Evolutionary conservation across 495 filamentous ascomycete genomes (phyloP), one percentile per base, ranked within the genome.

Genomic region (Collariella sp.): DNA sequence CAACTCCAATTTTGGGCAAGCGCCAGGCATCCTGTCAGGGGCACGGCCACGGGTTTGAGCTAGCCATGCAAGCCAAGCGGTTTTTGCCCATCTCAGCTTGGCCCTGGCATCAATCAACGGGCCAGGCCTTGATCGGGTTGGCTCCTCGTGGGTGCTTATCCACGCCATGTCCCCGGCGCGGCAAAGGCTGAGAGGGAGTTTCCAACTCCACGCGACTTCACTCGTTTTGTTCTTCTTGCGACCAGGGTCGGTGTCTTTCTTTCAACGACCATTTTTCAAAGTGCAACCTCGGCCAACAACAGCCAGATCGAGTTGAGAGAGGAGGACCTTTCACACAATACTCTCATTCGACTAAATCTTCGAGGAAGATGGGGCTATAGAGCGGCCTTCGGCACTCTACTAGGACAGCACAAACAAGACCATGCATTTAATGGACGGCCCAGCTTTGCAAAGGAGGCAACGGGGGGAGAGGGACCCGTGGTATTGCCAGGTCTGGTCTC

Each of bases 1-100:
- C 50, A 36, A 36, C 15, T 13, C 50, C 41, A 10, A 13, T 31
- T 36, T 7, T 41, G 50, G 50, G 22, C 50, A 53, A 53, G 50
- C 29, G 40, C 18, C 50, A 38, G 39, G 50, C 26, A 35, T 39
- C 29, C 15, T 48, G 31, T 10, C 35, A 16, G n/a, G n/a, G 45
- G 16, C 31, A 11, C 45, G 16, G 13, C 45, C 26, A 31, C 24
- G 1, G 2, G 23, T 3, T 29, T 26, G 4, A 10, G 38, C 16
- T 50, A 44, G 20, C 38, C 40, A 44, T 52, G 50, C 49, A 52
- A 33, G 23, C 26, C 29, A 36, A 36, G 29, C 29, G 26, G 40
- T 16, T 29, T 24, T 39, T 10, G 7, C 49, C 5, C 50, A 15
- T 44, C 50, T 44, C 40, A 35, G 24, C 39, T 26, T 40, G 36